phyloP scores from a whole-genome alignment of 192 early-diverging fungal genomes.

The Backusella macrospora region DNA sequence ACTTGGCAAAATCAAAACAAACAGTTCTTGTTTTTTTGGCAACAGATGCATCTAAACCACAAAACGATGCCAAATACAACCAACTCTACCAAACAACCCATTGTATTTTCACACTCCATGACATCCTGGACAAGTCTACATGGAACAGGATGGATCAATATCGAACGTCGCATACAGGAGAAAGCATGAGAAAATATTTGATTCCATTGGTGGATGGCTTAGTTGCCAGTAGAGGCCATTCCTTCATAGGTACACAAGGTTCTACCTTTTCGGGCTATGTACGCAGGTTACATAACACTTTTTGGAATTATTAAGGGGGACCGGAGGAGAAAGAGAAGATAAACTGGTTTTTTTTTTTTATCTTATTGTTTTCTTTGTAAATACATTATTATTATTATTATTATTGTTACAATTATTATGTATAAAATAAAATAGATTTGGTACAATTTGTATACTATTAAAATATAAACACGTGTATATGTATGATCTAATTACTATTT shows the following conservation, averaged over 20 bases:
- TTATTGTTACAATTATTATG: neutral
- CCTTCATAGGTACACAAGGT: constrained; percentile 37
- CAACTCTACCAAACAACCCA: constrained; percentile 42
- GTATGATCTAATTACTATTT: neutral
- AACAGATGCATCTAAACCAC: constrained; percentile 48
- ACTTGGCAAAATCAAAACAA: constrained; percentile 19
- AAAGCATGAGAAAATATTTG: constrained; percentile 28
- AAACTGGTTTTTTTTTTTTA: constrained; percentile 7
- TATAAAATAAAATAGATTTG: constrained; percentile 13
- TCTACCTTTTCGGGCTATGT: constrained; percentile 41
- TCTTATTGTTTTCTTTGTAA: neutral
- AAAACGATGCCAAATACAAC: constrained; percentile 41
- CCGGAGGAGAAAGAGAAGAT: neutral
- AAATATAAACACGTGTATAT: neutral
- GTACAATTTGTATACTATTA: constrained; percentile 7
- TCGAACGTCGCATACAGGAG: constrained; percentile 25
- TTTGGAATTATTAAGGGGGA: neutral
- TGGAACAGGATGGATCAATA: constrained; percentile 29
- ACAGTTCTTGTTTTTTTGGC: constrained; percentile 52
- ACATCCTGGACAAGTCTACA: constrained; percentile 34
- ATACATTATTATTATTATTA: constrained; percentile 4
- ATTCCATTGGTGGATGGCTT: constrained; percentile 36
- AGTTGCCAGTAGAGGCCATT: constrained; percentile 34
- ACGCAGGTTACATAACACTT: constrained; percentile 34
- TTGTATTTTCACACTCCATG: constrained; percentile 51